Conservation (phyloP, 805 yeast genomes). For the Cyberlindnera saturnus region DNA sequence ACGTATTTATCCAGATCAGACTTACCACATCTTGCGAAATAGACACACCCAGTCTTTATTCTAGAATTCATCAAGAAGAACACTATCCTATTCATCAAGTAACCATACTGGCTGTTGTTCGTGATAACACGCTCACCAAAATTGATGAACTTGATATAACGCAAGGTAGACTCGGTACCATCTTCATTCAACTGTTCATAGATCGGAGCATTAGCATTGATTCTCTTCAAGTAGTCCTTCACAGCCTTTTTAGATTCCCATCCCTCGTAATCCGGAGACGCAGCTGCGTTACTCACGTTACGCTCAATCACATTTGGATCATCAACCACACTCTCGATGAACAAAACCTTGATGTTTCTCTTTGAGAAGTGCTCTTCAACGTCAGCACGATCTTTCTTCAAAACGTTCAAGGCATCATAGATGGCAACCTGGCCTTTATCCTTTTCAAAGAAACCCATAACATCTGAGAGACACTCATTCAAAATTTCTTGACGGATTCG, state of each 20-base stretch:
- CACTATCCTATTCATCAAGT: conserved; percentile 83
- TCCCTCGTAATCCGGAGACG: conserved; percentile 79
- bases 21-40: conserved; percentile 77
- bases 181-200: conserved; percentile 62
- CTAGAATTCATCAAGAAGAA: conserved; percentile 88
- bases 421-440: conserved; percentile 92
- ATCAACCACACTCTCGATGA: conserved; percentile 83
- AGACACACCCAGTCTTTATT: conserved; percentile 84
- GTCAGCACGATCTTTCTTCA: conserved; percentile 57
- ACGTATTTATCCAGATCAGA: conserved; percentile 46
- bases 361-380: conserved; percentile 48
- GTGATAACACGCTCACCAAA: conserved; percentile 82
- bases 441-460: conserved; percentile 60
- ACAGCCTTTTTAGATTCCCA: conserved; percentile 75
- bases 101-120: conserved; percentile 80
- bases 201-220: conserved; percentile 57
- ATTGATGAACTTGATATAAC: conserved; percentile 81
- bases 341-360: conserved; percentile 67
- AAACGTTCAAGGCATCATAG: conserved; percentile 91
- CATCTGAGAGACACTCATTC: conserved; percentile 60
- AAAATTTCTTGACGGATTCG: conserved; percentile 53
- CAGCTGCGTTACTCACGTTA: conserved; percentile 79
- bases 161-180: conserved; percentile 42
- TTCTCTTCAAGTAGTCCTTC: conserved; percentile 68
- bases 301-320: conserved; percentile 60